A percentile compares a stretch with the other conserved stretches of the same genome.
phyloP scores from a whole-genome alignment of 805 yeast species.

The Kluyveromyces starmeri region DNA sequence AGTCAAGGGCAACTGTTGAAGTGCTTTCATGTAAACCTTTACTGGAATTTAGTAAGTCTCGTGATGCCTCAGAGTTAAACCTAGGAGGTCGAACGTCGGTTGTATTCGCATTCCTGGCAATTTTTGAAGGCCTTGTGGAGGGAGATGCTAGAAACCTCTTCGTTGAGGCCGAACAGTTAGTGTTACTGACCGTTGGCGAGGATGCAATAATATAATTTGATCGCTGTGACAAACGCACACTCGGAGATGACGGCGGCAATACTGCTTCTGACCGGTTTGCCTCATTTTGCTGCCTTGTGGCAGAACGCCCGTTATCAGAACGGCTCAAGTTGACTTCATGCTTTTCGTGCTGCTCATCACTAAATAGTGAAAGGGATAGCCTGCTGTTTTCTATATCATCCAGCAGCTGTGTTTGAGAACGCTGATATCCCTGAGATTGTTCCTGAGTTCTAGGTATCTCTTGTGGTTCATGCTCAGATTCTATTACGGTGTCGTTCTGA shows the following conservation, averaged over 20 bases:
- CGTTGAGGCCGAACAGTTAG: too few relatives aligned
- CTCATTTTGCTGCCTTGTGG: too few relatives aligned
- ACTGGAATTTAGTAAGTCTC: neutral
- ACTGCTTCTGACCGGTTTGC: too few relatives aligned
- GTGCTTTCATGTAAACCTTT: neutral
- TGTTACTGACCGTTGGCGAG: neutral
- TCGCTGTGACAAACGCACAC: neutral
- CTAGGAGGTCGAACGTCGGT: neutral
- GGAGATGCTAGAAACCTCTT: too few relatives aligned
- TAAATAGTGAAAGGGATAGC: neutral
- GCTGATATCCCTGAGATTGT: neutral
- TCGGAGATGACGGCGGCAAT: neutral
- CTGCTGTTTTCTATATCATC: slow-evolving; percentile 3
- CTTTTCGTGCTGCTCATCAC: neutral
- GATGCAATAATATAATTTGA: neutral
- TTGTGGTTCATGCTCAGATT: neutral
- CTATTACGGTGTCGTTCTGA: slow-evolving; percentile 3
- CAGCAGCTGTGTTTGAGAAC: slow-evolving; percentile 2
- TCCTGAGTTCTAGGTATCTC: neutral
- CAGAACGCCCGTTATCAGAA: too few relatives aligned
- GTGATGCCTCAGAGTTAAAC: neutral
- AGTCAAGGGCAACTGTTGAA: slow-evolving; percentile 11
- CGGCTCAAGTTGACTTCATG: too few relatives aligned
- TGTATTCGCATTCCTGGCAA: too few relatives aligned
- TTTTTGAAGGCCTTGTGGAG: too few relatives aligned